phyloP scores from a whole-genome alignment of 768 basidiomycete genomes.

The Rhizopogon vulgaris region DNA sequence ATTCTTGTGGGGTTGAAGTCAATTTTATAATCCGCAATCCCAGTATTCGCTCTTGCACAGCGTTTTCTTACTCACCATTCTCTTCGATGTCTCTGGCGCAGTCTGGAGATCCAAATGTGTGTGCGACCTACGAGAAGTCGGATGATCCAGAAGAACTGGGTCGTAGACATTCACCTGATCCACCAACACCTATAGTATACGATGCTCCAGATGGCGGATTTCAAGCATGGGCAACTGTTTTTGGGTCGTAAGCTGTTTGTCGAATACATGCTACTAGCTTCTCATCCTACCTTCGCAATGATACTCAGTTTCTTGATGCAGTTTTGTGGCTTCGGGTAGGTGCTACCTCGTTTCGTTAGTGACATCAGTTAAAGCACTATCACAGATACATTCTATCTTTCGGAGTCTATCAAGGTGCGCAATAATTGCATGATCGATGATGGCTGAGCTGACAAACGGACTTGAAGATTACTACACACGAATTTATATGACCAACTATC shows the following conservation, averaged over 20 bases:
- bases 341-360: neutral
- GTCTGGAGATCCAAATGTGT: no score
- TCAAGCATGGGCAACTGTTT: slow-evolving; percentile 8
- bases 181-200: neutral
- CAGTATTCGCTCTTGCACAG: no score
- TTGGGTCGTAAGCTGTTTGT: slow-evolving; percentile 4
- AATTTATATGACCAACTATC: slow-evolving; percentile 20
- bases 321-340: slow-evolving; percentile 21
- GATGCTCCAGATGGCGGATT: slow-evolving; percentile 3
- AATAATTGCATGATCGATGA: neutral
- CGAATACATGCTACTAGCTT: neutral
- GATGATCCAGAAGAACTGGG: no score
- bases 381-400: slow-evolving; percentile 20
- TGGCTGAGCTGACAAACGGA: slow-evolving; percentile 10
- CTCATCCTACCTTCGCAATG: neutral
- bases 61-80: no score
- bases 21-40: no score
- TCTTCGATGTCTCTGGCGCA: no score
- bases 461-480: slow-evolving; percentile 26
- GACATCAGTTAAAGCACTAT: neutral
- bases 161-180: no score
- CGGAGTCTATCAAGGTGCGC: slow-evolving; percentile 28
- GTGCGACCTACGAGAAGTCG: no score
- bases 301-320: slow-evolving; percentile 16
- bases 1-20: no score